A percentile compares a stretch with the other conserved stretches of the same genome.
Conservation (phyloP, 1,284 basidiomycete species). For the Mycena sp. region DNA sequence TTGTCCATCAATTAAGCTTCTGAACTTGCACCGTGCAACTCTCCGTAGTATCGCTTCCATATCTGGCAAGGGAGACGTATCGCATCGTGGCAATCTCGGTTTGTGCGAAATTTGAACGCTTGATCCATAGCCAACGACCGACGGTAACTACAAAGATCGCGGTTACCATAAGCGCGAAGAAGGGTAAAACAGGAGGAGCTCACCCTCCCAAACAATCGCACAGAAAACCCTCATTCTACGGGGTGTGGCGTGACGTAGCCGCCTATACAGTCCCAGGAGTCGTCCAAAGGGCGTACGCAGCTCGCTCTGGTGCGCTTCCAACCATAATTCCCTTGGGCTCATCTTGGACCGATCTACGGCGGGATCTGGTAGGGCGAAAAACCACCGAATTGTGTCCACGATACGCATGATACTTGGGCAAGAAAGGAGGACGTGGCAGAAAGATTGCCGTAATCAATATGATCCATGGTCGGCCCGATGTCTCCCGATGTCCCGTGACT, state of each 20-base stretch:
- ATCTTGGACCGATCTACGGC: background rate
- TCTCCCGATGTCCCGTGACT: too few species aligned
- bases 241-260: background rate
- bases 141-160: background rate
- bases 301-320: background rate
- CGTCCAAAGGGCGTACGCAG: too few species aligned
- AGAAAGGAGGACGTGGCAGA: background rate
- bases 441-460: too few species aligned
- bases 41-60: too few species aligned
- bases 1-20: too few species aligned
- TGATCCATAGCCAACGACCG: background rate
- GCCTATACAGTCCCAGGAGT: background rate
- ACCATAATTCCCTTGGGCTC: background rate
- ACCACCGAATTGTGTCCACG: background rate
- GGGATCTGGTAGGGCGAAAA: conserved; percentile 1
- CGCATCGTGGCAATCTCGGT: background rate
- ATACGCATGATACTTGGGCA: background rate
- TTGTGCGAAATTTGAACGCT: background rate
- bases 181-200: background rate
- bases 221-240: background rate
- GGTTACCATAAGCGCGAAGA: background rate
- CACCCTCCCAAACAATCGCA: background rate
- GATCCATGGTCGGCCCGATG: too few species aligned
- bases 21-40: too few species aligned
- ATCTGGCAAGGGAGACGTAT: too few species aligned